Base-by-base conservation (phyloP, 2,329 filamentous ascomycete species). In the Aspergillus fumigatus region DNA sequence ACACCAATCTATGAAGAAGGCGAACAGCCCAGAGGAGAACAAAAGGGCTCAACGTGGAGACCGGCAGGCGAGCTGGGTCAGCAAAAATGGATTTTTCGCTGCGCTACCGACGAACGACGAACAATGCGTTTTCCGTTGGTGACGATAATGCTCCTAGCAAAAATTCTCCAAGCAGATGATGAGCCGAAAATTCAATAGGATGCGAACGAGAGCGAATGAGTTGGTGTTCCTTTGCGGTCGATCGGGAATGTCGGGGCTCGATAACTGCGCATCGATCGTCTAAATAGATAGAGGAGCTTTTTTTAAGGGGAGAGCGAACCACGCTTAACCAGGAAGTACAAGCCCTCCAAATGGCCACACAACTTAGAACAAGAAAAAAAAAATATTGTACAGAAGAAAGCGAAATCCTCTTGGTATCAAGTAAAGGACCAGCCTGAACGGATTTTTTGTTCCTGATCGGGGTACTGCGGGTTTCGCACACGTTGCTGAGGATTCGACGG, bases 241-340 rank as follows among this genome's bases (percentile, higher is more conserved):
- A 45, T 54, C 51, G 53, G 55, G 56, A 60, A 50, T 53, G 60
- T 57, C 51, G 58, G 56, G 56, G 58, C 48, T 49, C 51, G 54
- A 58, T 51, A 53, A 52, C 58, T 57, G 56, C 54, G 50, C 57
- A 57, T 61, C 62, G 55, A 61, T 59, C 54, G 53, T 58, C 52
- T 25, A 56, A 60, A 54, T 47, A 52, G 57, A 56, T 55, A 57
- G 52, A 38, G 50, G 38, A 55, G 54, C 50, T 41, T 57, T 54
- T 50, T 50, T 59, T 64, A 61, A 23, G 64, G 64, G 64, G 60
- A 56, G 60, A 56, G 63, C 60, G 58, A 65, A 61, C 56, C 55
- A 58, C 58, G 61, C 61, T 55, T 19, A 59, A 48, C 60, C 61
- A 62, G 62, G 59, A 63, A 65, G 62, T 59, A 45, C 41, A 59